Evolutionary conservation across 2,329 filamentous ascomycete species (phyloP).

Genomic region (Cephalotrichum gorgonifer): DNA sequence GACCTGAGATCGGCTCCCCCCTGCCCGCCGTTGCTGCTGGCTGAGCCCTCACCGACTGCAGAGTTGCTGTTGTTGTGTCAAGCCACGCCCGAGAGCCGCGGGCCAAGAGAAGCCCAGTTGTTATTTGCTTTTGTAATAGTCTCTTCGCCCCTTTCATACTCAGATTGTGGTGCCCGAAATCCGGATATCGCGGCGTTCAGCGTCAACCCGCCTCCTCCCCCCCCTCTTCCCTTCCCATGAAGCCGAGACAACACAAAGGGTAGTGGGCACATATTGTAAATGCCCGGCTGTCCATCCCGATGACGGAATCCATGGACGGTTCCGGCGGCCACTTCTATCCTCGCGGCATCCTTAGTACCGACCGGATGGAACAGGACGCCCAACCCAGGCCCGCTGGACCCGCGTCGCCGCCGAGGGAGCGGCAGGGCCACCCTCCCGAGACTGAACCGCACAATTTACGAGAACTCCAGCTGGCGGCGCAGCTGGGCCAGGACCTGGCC

Average conservation of each 20-base stretch:
- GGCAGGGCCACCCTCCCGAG: not conserved
- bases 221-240: not conserved
- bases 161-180: not conserved
- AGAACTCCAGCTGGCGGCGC: slow-evolving; percentile 48
- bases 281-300: not conserved
- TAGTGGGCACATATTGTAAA: not conserved
- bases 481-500: slow-evolving; percentile 44
- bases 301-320: slow-evolving; percentile 1
- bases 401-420: slow-evolving; percentile 1
- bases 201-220: not conserved
- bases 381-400: not conserved
- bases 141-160: not conserved
- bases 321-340: not conserved
- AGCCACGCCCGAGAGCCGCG: not conserved
- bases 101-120: not conserved
- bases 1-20: too few species aligned
- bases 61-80: too few species aligned
- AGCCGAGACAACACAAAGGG: not conserved
- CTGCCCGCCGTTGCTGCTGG: too few species aligned
- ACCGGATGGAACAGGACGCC: slow-evolving; percentile 1
- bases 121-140: not conserved
- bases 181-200: not conserved
- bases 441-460: slow-evolving; percentile 13
- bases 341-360: not conserved
- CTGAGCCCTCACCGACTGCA: too few species aligned